Evolutionary conservation across 2,329 filamentous ascomycete species (phyloP), one percentile per base, ranked within the genome.

Genomic region (Fusarium dimerum): DNA sequence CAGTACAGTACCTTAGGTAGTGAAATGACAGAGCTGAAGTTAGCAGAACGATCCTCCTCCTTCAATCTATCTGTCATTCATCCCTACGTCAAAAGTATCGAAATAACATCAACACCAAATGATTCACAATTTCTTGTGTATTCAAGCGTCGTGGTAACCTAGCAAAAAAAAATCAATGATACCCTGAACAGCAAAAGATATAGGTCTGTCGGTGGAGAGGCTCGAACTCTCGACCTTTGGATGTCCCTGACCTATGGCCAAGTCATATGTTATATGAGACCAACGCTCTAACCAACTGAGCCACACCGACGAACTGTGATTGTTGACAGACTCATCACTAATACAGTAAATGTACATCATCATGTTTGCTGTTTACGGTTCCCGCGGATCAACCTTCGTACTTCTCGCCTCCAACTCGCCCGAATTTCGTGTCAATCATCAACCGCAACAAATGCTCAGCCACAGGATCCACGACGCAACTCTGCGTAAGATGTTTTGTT

Each of bases 221-320:
- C 45, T 64, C 62, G 62, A 64, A 64, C 62, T 64, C 62, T 48
- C 62, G 62, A 64, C 62, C 62, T 64, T 64, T 64, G 62, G 62
- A 64, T 64, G 18, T 55, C 62, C 48, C 58, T 64, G 39, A 40
- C 52, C 46, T 64, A 6, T 4, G 50, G 51, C 26, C 55, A 62
- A 48, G 47, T 64, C 62, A 64, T 58, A 16, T 42, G 32, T 36
- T 36, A 36, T 67, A 68, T 65, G 68, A 70, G 68, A 70, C 68
- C 67, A 67, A 71, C 68, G 68, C 68, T 68, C 66, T 71, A 71
- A 69, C 68, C 68, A 68, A 68, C 68, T 71, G 66, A 68, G 68
- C 68, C 68, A 71, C 62, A 59, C 63, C 65, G 63, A 66, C 61
- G 8, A 40, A 3, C 39, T 55, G 26, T 54, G 6, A 5, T 55